Conservation (phyloP, 371 early-diverging fungal genomes). For the Conidiobolus incongruus region DNA sequence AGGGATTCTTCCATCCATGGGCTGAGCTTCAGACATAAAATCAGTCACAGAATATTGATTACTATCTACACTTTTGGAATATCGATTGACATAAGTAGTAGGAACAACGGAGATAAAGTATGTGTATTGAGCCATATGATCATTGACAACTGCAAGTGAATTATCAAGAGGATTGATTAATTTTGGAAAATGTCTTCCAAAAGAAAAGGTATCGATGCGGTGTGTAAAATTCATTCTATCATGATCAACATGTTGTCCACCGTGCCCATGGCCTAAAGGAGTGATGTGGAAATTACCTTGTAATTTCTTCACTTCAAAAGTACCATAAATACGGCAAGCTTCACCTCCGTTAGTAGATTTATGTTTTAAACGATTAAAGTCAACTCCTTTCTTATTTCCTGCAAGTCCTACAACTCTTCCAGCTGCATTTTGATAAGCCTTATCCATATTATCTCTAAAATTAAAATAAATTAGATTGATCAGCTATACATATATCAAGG, state of each 20-base stretch:
- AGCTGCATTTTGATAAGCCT: not conserved
- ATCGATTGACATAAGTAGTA: slow-evolving; percentile 45
- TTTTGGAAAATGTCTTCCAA: slow-evolving; percentile 61
- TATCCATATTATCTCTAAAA: not conserved
- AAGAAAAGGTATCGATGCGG: slow-evolving; percentile 72
- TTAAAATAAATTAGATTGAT: not conserved
- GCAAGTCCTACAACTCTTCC: not conserved
- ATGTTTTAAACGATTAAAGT: not conserved
- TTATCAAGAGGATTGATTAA: slow-evolving; percentile 71
- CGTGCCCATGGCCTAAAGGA: slow-evolving; percentile 70
- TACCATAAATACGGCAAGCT: slow-evolving; percentile 58
- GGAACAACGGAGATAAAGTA: slow-evolving; percentile 21
- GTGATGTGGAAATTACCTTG: slow-evolving; percentile 77
- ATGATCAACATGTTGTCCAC: slow-evolving; percentile 39
- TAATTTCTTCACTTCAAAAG: slow-evolving; percentile 45
- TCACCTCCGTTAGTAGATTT: slow-evolving; percentile 4
- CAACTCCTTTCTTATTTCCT: not conserved
- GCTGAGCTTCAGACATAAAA: slow-evolving; percentile 19
- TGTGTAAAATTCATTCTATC: slow-evolving; percentile 83
- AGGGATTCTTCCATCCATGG: slow-evolving; percentile 14
- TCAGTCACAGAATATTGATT: slow-evolving; percentile 89
- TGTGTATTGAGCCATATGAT: slow-evolving; percentile 14
- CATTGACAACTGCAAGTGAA: slow-evolving; percentile 34
- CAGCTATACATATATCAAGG: not conserved
- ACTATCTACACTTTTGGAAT: slow-evolving; percentile 23